These are phyloP conservation scores for Ceratocystis colombiana DNA, from an alignment of 2,329 filamentous ascomycete species.

Conservation along the genomic window DNA sequence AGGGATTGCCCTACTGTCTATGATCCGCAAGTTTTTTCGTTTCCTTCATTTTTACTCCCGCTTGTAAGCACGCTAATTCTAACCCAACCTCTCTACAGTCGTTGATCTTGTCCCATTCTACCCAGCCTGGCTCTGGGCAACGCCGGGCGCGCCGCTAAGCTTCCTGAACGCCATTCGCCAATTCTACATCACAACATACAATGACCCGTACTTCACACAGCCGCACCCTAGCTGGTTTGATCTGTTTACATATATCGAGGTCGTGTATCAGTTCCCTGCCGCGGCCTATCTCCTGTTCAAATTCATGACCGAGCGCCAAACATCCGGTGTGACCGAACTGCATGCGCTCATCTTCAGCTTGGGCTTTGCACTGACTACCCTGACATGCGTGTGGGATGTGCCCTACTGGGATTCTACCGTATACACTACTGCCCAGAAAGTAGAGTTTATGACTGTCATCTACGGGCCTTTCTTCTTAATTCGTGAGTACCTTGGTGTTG, in stretches of 20 bases:
- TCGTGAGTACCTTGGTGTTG: constrained; percentile 37
- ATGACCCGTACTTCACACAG: constrained; percentile 42
- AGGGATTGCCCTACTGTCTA: constrained; percentile 24
- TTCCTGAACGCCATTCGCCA: constrained; percentile 38
- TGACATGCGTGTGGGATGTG: constrained; percentile 43
- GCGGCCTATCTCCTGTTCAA: constrained; percentile 39
- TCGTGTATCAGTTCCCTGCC: constrained; percentile 42
- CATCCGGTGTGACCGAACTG: constrained; percentile 37
- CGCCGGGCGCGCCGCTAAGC: constrained; percentile 39
- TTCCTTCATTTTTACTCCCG: neutral
- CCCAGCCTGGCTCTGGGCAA: constrained; percentile 38
- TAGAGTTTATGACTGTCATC: constrained; percentile 39
- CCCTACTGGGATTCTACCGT: constrained; percentile 40
- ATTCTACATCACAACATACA: constrained; percentile 40
- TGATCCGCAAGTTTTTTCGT: constrained; percentile 25
- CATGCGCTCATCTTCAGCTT: constrained; percentile 43
- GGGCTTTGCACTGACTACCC: constrained; percentile 43
- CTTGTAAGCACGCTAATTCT: neutral
- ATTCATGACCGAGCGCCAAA: constrained; percentile 31
- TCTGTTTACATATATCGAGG: constrained; percentile 43
- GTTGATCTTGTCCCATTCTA: constrained; percentile 47
- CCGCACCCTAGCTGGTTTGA: constrained; percentile 41
- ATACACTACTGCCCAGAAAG: constrained; percentile 39
- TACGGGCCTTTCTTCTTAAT: constrained; percentile 45
- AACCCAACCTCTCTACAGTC: constrained; percentile 32